phyloP scores from a whole-genome alignment of 2,329 filamentous ascomycete genomes.

The Sordariomycetes sp. region DNA sequence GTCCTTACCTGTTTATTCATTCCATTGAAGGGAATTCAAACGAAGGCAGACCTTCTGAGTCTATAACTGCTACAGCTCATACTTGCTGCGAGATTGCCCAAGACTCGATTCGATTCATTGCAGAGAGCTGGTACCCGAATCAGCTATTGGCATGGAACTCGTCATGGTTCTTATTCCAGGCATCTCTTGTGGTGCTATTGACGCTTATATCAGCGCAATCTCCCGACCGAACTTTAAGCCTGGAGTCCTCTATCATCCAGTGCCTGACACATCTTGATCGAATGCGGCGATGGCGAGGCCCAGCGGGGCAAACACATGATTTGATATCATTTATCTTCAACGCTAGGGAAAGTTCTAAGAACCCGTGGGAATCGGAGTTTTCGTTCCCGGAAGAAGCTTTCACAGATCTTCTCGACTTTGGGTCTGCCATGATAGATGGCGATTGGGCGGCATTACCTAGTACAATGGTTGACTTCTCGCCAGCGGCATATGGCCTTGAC shows the following conservation, averaged over 20 bases:
- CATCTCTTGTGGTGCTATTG: conserved; percentile 1
- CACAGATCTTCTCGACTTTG: conserved; percentile 1
- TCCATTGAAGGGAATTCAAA: not conserved
- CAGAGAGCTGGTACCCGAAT: conserved; percentile 2
- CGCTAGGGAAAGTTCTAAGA: not conserved
- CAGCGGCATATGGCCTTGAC: too few species aligned
- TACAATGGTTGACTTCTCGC: too few species aligned
- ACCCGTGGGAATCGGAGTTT: not conserved
- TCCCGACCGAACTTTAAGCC: not conserved
- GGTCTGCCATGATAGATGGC: not conserved
- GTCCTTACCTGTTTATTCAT: not conserved
- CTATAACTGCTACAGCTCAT: not conserved
- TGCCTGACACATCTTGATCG: not conserved
- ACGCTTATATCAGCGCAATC: not conserved
- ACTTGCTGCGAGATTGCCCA: conserved; percentile 1
- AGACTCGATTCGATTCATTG: not conserved
- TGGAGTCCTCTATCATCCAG: not conserved
- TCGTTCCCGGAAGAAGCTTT: conserved; percentile 1
- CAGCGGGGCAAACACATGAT: conserved; percentile 3
- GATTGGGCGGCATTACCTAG: too few species aligned
- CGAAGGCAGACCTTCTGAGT: not conserved
- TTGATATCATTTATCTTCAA: conserved; percentile 2
- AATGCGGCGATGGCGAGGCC: conserved; percentile 1
- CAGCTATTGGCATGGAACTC: conserved; percentile 2
- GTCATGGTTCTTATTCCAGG: conserved; percentile 3